These are phyloP conservation scores for Boletus huronensis DNA, from an alignment of 768 basidiomycete genomes.

Conservation along the genomic window DNA sequence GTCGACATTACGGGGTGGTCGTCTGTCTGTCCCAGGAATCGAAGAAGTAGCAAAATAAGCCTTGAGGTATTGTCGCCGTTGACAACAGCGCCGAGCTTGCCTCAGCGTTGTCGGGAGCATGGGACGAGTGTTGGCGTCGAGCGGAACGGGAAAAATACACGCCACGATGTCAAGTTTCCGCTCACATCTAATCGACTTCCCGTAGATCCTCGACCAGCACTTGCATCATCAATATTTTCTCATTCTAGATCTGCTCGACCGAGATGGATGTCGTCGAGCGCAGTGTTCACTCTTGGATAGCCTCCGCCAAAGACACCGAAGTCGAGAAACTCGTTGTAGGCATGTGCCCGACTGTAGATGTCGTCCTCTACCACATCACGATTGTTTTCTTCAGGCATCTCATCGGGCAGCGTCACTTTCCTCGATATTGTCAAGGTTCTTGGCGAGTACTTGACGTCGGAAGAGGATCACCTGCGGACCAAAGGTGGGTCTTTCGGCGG, in stretches of 20 bases:
- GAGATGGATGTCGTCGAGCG: slow-evolving; percentile 47
- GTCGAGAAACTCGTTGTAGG: slow-evolving; percentile 58
- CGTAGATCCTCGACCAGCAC: neutral
- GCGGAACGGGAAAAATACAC: slow-evolving; percentile 7
- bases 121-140: neutral
- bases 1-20: slow-evolving; percentile 7
- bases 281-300: slow-evolving; percentile 70
- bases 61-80: slow-evolving; percentile 22
- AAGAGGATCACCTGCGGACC: slow-evolving; percentile 71
- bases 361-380: neutral
- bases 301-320: slow-evolving; percentile 56
- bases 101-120: slow-evolving; percentile 24
- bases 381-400: slow-evolving; percentile 41
- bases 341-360: slow-evolving; percentile 28
- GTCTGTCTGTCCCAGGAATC: slow-evolving; percentile 10
- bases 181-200: slow-evolving; percentile 9
- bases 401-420: slow-evolving; percentile 54
- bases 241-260: neutral
- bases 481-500: slow-evolving; percentile 56
- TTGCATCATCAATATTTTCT: neutral
- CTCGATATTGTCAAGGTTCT: slow-evolving; percentile 82
- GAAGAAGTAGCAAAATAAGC: slow-evolving; percentile 25
- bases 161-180: neutral
- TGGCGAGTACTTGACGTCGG: slow-evolving; percentile 84
- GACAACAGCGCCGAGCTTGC: slow-evolving; percentile 18